Conservation (phyloP, 1,139 yeast species). For the Pichia cactophila region DNA sequence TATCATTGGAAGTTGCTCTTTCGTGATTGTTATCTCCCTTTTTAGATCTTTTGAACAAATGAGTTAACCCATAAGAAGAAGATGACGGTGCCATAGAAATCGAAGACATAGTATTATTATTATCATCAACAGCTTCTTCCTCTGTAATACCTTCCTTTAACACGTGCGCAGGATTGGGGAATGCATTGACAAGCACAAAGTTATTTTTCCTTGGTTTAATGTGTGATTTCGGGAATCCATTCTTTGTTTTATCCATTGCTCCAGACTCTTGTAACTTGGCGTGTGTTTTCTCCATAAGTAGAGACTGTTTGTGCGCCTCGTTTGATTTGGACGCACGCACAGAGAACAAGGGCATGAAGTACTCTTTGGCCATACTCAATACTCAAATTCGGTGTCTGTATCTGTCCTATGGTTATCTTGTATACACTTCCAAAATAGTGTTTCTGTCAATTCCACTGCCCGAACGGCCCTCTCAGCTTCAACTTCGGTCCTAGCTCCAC, state of each 20-base stretch:
- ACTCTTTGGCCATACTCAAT: not conserved
- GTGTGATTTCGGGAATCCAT: constrained; percentile 21
- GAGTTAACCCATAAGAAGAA: not conserved
- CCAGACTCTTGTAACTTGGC: constrained; percentile 14
- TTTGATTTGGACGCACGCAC: constrained; percentile 17
- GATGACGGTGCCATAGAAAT: not conserved
- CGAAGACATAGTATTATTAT: not conserved
- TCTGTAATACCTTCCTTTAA: not conserved
- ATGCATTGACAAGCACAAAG: constrained; percentile 4
- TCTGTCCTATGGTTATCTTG: not conserved
- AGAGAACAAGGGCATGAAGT: constrained; percentile 7
- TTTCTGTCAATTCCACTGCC: not conserved
- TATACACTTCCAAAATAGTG: not conserved
- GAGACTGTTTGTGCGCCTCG: constrained; percentile 27
- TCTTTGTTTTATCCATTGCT: constrained; percentile 18
- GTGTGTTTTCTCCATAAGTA: constrained; percentile 22
- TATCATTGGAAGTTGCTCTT: not conserved
- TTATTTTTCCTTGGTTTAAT: constrained; percentile 22
- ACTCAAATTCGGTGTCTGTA: too few relatives aligned
- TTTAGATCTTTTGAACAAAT: constrained; percentile 3
- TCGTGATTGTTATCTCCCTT: not conserved
- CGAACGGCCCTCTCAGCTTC: not conserved
- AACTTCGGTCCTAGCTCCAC: not conserved
- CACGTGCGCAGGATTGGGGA: not conserved
- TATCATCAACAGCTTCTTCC: not conserved